phyloP scores from a whole-genome alignment of 2,329 filamentous ascomycete genomes.

The Sphaerulina vaccinii region DNA sequence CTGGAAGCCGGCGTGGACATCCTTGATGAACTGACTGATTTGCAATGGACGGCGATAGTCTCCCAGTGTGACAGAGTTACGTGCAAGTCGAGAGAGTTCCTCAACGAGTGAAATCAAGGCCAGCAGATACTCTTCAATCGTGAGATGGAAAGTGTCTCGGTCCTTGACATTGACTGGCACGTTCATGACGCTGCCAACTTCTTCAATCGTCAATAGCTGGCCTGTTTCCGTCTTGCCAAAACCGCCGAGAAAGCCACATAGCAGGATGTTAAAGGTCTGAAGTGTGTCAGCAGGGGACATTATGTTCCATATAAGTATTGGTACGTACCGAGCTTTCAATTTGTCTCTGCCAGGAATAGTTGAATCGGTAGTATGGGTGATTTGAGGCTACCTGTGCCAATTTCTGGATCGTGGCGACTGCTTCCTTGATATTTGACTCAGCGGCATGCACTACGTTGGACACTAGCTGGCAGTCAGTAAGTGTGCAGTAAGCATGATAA shows the following conservation, averaged over 20 bases:
- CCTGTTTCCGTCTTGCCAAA: constrained; percentile 52
- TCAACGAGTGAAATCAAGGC: constrained; percentile 83
- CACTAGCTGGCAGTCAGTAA: constrained; percentile 50
- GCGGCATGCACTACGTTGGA: constrained; percentile 67
- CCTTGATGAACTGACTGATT: constrained; percentile 91
- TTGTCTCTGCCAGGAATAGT: constrained; percentile 78
- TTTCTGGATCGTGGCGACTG: constrained; percentile 68
- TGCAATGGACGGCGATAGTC: constrained; percentile 82
- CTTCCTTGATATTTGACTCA: constrained; percentile 66
- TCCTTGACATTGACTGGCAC: constrained; percentile 92
- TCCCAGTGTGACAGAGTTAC: constrained; percentile 90
- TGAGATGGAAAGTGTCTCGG: constrained; percentile 86
- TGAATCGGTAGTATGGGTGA: constrained; percentile 98
- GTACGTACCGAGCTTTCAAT: constrained; percentile 73
- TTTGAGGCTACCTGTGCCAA: constrained; percentile 73
- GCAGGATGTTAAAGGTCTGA: constrained; percentile 57
- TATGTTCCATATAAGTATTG: constrained; percentile 54
- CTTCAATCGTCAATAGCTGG: constrained; percentile 79
- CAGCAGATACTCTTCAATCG: constrained; percentile 94
- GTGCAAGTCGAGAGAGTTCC: constrained; percentile 84
- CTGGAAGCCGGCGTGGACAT: constrained; percentile 93
- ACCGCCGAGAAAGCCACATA: constrained; percentile 78
- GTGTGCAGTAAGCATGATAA: neutral
- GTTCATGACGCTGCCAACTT: constrained; percentile 78
- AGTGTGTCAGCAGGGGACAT: neutral